Percentiles rank a stretch among this genome's conserved stretches.
phyloP scores from a whole-genome alignment of 192 early-diverging fungal species.

The Backusella westeae region DNA sequence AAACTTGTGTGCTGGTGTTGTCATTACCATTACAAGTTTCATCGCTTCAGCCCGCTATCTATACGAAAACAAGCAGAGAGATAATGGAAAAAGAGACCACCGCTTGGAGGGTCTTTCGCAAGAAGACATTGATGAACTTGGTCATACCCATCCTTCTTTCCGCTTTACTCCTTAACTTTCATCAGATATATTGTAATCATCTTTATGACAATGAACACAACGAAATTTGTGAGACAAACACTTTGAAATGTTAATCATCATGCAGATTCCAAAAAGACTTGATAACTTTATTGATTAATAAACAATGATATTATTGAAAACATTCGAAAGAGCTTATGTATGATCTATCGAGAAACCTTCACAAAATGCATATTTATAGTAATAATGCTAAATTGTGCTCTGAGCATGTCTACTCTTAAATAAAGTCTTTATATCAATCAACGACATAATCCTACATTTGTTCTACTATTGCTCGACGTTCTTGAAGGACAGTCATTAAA shows the following conservation, averaged over 20 bases:
- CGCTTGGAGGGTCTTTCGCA: slow-evolving; percentile 1
- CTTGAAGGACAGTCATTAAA: too few species aligned
- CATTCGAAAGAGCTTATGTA: too few species aligned
- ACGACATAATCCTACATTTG: too few species aligned
- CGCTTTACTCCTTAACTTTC: neutral
- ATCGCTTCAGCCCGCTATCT: neutral
- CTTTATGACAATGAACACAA: neutral
- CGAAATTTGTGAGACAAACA: neutral
- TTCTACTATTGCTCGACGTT: too few species aligned
- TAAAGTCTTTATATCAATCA: too few species aligned
- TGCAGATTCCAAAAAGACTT: too few species aligned
- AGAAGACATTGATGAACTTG: slow-evolving; percentile 14
- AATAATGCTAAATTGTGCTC: too few species aligned
- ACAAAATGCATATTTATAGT: too few species aligned
- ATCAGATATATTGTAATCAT: neutral
- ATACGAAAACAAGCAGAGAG: neutral
- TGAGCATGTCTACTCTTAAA: too few species aligned
- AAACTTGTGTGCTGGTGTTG: slow-evolving; percentile 8
- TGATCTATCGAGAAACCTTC: too few species aligned
- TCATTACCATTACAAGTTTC: neutral
- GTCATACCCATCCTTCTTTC: slow-evolving; percentile 9
- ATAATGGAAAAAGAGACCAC: neutral
- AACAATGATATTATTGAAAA: too few species aligned
- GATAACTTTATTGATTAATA: too few species aligned
- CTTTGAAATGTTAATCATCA: neutral